Evolutionary conservation across 1,284 basidiomycete species (phyloP).

Genomic region (Earliella scabrosa): DNA sequence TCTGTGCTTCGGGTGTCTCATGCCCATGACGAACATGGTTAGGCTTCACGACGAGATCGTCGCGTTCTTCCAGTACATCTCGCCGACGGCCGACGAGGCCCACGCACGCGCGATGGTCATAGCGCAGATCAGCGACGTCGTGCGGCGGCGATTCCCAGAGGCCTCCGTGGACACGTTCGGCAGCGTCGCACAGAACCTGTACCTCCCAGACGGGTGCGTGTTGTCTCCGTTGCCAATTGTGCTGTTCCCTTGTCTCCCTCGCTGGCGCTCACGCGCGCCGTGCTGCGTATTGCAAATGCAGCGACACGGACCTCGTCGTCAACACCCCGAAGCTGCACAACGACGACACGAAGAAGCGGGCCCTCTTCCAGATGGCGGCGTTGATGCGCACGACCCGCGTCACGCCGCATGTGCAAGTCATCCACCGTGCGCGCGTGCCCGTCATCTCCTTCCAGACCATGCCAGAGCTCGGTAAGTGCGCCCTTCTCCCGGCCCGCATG

Average conservation of each 20-base stretch:
- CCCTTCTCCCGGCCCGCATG: no score
- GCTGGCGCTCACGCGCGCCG: neutral
- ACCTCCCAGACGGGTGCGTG: slow-evolving; percentile 35
- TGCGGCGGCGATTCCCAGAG: slow-evolving; percentile 26
- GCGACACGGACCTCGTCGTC: slow-evolving; percentile 43
- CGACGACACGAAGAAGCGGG: slow-evolving; percentile 24
- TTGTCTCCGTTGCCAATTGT: neutral
- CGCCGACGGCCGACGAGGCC: slow-evolving; percentile 32
- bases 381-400: slow-evolving; percentile 33
- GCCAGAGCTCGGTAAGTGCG: slow-evolving; percentile 39
- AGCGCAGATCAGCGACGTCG: slow-evolving; percentile 26
- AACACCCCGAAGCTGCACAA: slow-evolving; percentile 24
- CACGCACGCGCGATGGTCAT: slow-evolving; percentile 30
- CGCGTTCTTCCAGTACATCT: slow-evolving; percentile 33
- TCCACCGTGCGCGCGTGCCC: slow-evolving; percentile 59
- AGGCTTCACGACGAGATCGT: slow-evolving; percentile 70
- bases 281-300: slow-evolving; percentile 8
- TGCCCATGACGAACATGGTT: slow-evolving; percentile 1
- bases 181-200: slow-evolving; percentile 34
- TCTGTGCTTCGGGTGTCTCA: neutral
- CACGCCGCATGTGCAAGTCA: slow-evolving; percentile 48
- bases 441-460: slow-evolving; percentile 60
- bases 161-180: slow-evolving; percentile 33
- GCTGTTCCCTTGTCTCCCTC: neutral
- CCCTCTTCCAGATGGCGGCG: slow-evolving; percentile 33